Percentiles rank a stretch among this genome's conserved stretches.
Evolutionary conservation across 768 basidiomycete genomes (phyloP).

Genomic region (Rhodotorula diobovata): DNA sequence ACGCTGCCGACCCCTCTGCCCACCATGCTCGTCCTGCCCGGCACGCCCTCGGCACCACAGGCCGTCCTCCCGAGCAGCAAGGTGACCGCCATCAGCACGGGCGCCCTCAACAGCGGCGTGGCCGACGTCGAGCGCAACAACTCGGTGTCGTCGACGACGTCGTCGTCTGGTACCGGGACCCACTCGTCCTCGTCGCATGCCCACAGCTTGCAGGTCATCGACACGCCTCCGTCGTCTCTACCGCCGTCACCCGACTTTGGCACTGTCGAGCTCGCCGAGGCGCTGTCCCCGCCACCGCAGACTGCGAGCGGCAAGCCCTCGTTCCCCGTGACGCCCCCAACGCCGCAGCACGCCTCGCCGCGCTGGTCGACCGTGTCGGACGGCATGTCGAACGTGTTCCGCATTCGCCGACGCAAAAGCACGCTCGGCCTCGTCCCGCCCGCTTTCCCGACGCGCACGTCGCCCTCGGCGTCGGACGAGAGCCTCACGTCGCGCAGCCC

Average conservation of each 20-base stretch:
- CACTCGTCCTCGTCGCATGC: slow-evolving; percentile 23
- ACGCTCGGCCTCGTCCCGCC: slow-evolving; percentile 27
- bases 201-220: slow-evolving; percentile 8
- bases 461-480: slow-evolving; percentile 1
- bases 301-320: background rate
- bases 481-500: background rate
- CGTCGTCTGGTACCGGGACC: slow-evolving; percentile 17
- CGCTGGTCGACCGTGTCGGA: slow-evolving; percentile 5
- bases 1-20: background rate
- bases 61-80: background rate
- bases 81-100: fast-evolving
- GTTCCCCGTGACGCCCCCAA: background rate
- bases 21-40: background rate
- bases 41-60: background rate
- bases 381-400: slow-evolving; percentile 26
- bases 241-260: slow-evolving; percentile 30
- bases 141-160: slow-evolving; percentile 34
- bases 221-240: slow-evolving; percentile 35
- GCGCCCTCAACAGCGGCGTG: background rate
- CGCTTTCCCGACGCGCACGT: background rate
- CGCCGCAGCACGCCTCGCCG: background rate
- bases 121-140: slow-evolving; percentile 37
- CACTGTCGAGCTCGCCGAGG: slow-evolving; percentile 17
- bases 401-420: slow-evolving; percentile 29
- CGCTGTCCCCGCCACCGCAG: background rate